These are phyloP conservation scores for Logfia minima DNA, from an alignment of 129 eudicot species.

Conservation along the genomic window DNA sequence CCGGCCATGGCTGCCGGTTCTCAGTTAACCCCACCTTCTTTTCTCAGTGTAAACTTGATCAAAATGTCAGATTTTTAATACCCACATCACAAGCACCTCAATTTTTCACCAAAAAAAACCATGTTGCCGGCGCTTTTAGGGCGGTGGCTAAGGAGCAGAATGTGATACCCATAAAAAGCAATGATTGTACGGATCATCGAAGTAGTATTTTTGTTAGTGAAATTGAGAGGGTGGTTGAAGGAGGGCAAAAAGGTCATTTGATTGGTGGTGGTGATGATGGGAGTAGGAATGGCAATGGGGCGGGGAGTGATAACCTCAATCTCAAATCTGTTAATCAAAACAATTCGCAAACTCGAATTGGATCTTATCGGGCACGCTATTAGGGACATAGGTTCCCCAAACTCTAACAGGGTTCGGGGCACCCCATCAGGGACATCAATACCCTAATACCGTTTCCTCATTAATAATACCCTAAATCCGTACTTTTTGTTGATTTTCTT, in stretches of 20 bases:
- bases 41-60: constrained; percentile 38
- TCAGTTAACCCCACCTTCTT: constrained; percentile 44
- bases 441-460: no score
- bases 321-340: no score
- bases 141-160: constrained; percentile 45
- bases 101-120: constrained; percentile 26
- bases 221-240: constrained; percentile 35
- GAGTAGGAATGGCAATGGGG: no score
- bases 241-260: constrained; percentile 37
- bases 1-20: constrained; percentile 48
- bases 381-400: no score
- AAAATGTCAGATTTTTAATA: constrained; percentile 26
- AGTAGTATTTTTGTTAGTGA: constrained; percentile 41
- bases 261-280: constrained; percentile 47
- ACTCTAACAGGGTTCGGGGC: no score
- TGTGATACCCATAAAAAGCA: constrained; percentile 39
- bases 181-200: constrained; percentile 47
- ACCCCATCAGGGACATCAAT: no score
- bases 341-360: no score
- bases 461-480: no score
- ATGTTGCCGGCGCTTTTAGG: constrained; percentile 15
- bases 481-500: no score
- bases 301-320: no score
- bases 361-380: no score
- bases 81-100: constrained; percentile 29